Evolutionary conservation across 441 rosid species (phyloP), one percentile per base, ranked within the genome.

Genomic region (Sinapis alba): DNA sequence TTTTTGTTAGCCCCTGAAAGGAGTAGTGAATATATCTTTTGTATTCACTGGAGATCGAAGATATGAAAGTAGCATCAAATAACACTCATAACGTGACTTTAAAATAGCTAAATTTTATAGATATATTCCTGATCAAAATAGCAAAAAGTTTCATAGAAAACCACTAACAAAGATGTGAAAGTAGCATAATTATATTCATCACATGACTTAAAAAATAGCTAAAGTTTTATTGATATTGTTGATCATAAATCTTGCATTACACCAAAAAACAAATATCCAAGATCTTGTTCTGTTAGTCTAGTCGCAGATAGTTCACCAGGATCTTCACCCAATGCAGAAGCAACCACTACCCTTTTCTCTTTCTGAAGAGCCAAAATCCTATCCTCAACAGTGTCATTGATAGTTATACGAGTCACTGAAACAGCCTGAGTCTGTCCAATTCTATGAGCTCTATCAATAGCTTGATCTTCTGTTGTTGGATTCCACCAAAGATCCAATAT

Each of bases 401-500:
- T 81, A 27, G 97, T 88, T 32, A 93, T 79, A 56, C 95, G 89
- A 21, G 72, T 86, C 60, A 93, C 97, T 64, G 88, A 90, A 58
- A 93, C 95, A 19, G 97, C 84, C 68, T 88, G 93, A 66, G 97
- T 90, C 82, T 93, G 98, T 73, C 98, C 95, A 71, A 93, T 93
- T 72, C 97, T 86, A 84, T 90, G 98, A 60, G 98, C 95, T 73
- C 97, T 81, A 77, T 93, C 98, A 45, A 93, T 67, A 76, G 98
- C 98, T 86, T 93, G 97, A 77, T 93, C 98, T 85, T 93, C 98
- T 3, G 98, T 93, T 43, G 95, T 86, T 61, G 98, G 97, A 81
- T 93, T 92, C 98, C 97, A 92, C 98, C 97, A 93, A 51, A 87
- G 93, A 75, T 93, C 98, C 80, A 93, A 71, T 73, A 90, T 86